These are phyloP conservation scores for Coemansia sp. DNA, from an alignment of 192 early-diverging fungal species.

Conservation along the genomic window DNA sequence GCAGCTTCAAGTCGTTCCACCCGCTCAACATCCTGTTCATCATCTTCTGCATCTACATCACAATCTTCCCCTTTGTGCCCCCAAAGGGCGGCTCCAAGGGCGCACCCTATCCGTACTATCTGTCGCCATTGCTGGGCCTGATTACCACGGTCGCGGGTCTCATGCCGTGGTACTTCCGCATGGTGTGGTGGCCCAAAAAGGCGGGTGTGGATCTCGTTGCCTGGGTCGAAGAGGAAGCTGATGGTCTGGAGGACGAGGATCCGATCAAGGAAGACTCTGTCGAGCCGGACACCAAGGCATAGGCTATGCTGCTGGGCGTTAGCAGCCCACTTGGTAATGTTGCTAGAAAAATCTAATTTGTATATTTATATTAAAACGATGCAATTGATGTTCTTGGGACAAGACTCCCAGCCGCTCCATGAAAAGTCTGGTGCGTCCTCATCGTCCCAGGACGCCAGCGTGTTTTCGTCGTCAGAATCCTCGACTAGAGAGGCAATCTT, in stretches of 20 bases:
- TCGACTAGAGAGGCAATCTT: constrained; percentile 8
- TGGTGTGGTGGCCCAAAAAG: constrained; percentile 47
- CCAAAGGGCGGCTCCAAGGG: constrained; percentile 21
- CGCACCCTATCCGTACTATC: constrained; percentile 51
- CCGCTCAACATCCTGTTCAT: constrained; percentile 57
- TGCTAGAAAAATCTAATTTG: background rate
- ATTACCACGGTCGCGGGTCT: constrained; percentile 39
- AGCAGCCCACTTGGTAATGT: background rate
- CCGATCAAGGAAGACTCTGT: constrained; percentile 1
- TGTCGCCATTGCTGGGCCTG: constrained; percentile 52
- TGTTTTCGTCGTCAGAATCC: background rate
- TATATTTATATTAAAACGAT: constrained; percentile 29
- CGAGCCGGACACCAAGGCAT: background rate
- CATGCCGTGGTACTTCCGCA: constrained; percentile 53
- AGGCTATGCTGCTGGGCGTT: background rate
- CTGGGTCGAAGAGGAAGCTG: constrained; percentile 33
- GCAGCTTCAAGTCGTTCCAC: constrained; percentile 53
- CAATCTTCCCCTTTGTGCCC: constrained; percentile 59
- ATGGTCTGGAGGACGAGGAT: background rate
- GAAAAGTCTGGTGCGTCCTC: background rate
- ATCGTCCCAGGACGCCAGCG: constrained; percentile 3
- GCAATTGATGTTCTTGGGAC: constrained; percentile 26
- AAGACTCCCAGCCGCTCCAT: constrained; percentile 26
- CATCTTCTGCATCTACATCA: constrained; percentile 52
- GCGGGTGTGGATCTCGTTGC: constrained; percentile 22